A percentile compares a stretch with the other conserved stretches of the same genome.
Evolutionary conservation across 2,329 filamentous ascomycete genomes (phyloP).

Genomic region (Knufia petricola): DNA sequence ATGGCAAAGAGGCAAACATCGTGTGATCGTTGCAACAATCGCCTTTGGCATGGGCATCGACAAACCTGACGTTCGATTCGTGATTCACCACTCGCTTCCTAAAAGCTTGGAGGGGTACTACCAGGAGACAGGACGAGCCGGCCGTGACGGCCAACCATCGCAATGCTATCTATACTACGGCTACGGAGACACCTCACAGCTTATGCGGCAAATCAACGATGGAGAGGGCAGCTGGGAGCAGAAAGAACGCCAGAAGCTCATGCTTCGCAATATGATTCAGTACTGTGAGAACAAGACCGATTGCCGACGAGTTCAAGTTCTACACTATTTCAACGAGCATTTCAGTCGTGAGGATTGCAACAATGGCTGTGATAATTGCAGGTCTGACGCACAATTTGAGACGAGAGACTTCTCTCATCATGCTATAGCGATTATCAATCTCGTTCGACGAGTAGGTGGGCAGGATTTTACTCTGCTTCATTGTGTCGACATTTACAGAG

Average conservation of each 20-base stretch:
- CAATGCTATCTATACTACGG: constrained; percentile 86
- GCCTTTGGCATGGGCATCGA: constrained; percentile 99
- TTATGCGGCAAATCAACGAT: constrained; percentile 75
- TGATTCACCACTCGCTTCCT: constrained; percentile 84
- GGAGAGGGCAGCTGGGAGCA: constrained; percentile 67
- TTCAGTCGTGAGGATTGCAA: constrained; percentile 66
- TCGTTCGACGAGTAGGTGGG: constrained; percentile 51
- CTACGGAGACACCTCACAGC: constrained; percentile 62
- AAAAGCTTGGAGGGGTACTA: constrained; percentile 98
- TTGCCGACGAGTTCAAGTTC: constrained; percentile 77
- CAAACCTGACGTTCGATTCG: constrained; percentile 91
- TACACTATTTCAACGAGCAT: constrained; percentile 86
- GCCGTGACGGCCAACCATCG: constrained; percentile 77
- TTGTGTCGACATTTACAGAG: constrained; percentile 75
- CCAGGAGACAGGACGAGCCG: constrained; percentile 91
- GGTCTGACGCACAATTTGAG: constrained; percentile 60
- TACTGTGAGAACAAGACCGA: constrained; percentile 86
- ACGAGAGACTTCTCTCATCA: constrained; percentile 66
- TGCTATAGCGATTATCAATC: constrained; percentile 59
- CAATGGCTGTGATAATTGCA: constrained; percentile 80
- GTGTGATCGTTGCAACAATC: constrained; percentile 95
- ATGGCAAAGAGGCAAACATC: constrained; percentile 71
- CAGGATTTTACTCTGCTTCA: constrained; percentile 63
- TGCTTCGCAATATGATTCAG: constrained; percentile 74
- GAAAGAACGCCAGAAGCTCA: constrained; percentile 71